Evolutionary conservation across 345 rosid species (phyloP), one percentile per base, ranked within the genome.

Genomic region (Eutrema yunnanense): DNA sequence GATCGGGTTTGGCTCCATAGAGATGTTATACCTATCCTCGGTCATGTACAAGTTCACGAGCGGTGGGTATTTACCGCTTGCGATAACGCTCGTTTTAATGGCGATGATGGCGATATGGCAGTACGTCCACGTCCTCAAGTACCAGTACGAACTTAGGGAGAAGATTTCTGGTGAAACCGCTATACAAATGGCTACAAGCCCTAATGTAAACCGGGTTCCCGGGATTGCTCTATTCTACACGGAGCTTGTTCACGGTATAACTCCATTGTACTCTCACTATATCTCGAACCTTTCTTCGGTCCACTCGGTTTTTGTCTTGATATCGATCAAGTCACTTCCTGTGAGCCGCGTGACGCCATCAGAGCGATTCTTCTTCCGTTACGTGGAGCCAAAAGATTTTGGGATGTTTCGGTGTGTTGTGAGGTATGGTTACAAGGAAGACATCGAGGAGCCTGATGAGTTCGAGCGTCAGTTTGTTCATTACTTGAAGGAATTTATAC

Each of bases 181-280:
- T 10, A 62, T 72, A 59, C 80, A 85, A 10, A 76, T 86, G 56
- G 85, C 74, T 5, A 32, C 72, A 0, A 78, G 74, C 19, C 81
- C 84, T 2, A 62, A 63, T 1, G 67, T 92, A 19, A 82, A 71
- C 36, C 64, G 96, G 19, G 49, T 87, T 4, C 91, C 90, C 0
- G 96, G 97, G 60, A 79, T 93, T 1, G 95, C 86, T 7, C 78
- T 93, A 53, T 71, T 89, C 40, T 89, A 87, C 79, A 82, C 92
- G 0, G 94, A 90, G 78, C 88, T 89, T 37, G 92, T 86, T 11
- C 90, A 91, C 10, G 96, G 96, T 33, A 86, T 87, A 43, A 90
- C 96, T 48, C 98, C 90, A 0, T 81, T 90, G 41, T 83, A 87
- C 58, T 73, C 89, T 16, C 97, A 90, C 38, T 89, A 82, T 62